phyloP scores from a whole-genome alignment of 306 rosid species.

The Carpinus fangiana region DNA sequence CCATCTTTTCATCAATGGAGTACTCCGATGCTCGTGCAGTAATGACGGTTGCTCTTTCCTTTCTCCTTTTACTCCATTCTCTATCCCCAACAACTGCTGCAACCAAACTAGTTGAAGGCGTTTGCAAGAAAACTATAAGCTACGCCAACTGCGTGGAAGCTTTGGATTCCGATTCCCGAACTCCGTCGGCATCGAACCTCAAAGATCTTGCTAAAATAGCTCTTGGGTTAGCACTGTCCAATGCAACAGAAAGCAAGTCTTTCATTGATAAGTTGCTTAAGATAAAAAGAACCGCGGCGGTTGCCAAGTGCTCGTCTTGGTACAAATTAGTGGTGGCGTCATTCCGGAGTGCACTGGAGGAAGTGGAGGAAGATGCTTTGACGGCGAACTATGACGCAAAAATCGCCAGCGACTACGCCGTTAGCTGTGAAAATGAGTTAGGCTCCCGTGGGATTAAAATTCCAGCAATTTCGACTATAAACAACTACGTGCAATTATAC shows the following conservation, averaged over 20 bases:
- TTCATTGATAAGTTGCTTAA: neutral
- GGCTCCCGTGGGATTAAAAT: neutral
- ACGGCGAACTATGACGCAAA: slow-evolving; percentile 21
- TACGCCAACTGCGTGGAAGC: slow-evolving; percentile 5
- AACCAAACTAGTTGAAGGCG: neutral
- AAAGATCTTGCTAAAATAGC: slow-evolving; percentile 13
- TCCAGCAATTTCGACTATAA: neutral
- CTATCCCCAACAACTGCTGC: neutral
- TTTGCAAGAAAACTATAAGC: slow-evolving; percentile 16
- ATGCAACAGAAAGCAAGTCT: neutral
- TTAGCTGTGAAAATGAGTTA: slow-evolving; percentile 7
- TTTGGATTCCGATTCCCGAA: slow-evolving; percentile 14
- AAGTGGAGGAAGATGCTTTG: slow-evolving; percentile 6
- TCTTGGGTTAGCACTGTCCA: neutral
- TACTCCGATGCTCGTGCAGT: neutral
- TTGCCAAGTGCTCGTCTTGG: slow-evolving; percentile 7
- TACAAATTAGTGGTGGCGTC: neutral
- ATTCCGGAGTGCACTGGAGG: neutral
- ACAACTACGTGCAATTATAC: slow-evolving; percentile 1
- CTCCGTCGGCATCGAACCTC: neutral
- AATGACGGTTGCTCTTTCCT: neutral
- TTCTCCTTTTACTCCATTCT: neutral
- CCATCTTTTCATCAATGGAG: neutral
- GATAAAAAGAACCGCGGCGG: neutral
- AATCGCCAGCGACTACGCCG: neutral